Conservation (phyloP, 306 rosid genomes). For the Cucumis hystrix region DNA sequence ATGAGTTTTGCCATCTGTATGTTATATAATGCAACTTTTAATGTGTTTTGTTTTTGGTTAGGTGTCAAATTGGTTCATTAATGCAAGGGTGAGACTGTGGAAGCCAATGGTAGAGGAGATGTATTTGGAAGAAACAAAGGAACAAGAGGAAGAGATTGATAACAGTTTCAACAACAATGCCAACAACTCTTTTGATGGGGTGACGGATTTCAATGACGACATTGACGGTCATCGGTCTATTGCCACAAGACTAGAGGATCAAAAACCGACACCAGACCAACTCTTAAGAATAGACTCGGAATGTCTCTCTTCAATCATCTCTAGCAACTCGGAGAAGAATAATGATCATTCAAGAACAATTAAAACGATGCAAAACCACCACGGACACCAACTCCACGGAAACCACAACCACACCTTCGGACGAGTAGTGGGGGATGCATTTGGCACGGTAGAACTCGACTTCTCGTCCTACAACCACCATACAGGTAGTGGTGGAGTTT, state of each 20-base stretch:
- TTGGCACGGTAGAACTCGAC: slow-evolving; percentile 57
- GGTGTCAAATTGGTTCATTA: slow-evolving; percentile 98
- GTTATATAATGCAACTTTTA: not conserved
- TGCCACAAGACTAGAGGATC: slow-evolving; percentile 20
- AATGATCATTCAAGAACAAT: slow-evolving; percentile 15
- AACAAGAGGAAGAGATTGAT: slow-evolving; percentile 16
- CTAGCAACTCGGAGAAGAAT: slow-evolving; percentile 24
- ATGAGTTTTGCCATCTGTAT: not conserved
- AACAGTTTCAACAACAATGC: slow-evolving; percentile 14
- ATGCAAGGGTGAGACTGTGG: slow-evolving; percentile 94
- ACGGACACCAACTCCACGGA: not conserved
- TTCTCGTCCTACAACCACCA: slow-evolving; percentile 45
- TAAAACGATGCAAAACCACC: slow-evolving; percentile 19
- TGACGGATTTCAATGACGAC: slow-evolving; percentile 13
- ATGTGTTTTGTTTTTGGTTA: slow-evolving; percentile 9
- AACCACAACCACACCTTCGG: slow-evolving; percentile 26
- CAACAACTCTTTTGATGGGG: slow-evolving; percentile 33
- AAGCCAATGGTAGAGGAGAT: slow-evolving; percentile 98
- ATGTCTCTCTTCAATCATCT: slow-evolving; percentile 52
- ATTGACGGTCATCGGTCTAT: slow-evolving; percentile 7
- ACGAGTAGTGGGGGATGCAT: slow-evolving; percentile 19
- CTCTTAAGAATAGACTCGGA: slow-evolving; percentile 52
- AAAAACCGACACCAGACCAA: slow-evolving; percentile 35
- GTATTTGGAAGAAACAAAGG: slow-evolving; percentile 75
- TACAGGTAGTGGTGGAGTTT: slow-evolving; percentile 15